Evolutionary conservation across 805 yeast species (phyloP).

Genomic region (Saccharomycopsis sp.): DNA sequence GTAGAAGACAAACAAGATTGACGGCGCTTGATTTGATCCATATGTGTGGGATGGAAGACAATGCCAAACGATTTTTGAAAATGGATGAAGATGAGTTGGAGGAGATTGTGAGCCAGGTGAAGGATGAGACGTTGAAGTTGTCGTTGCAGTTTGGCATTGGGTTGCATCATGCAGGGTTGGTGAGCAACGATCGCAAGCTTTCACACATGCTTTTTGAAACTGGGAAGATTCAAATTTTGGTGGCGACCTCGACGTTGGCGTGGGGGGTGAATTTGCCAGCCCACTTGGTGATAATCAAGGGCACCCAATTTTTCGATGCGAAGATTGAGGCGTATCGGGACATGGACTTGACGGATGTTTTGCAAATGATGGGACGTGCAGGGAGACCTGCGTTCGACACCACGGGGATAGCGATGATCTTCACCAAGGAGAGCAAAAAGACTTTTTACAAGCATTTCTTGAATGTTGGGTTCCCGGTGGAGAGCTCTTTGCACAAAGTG

Average conservation of each 20-base stretch:
- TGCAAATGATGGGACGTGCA: slow-evolving; percentile 98
- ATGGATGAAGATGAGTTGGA: slow-evolving; percentile 59
- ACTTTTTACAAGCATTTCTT: slow-evolving; percentile 84
- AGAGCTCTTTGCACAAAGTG: slow-evolving; percentile 69
- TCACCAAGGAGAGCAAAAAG: slow-evolving; percentile 71
- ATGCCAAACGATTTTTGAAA: slow-evolving; percentile 60
- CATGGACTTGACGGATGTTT: slow-evolving; percentile 90
- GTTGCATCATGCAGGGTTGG: slow-evolving; percentile 95
- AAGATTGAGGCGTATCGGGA: slow-evolving; percentile 93
- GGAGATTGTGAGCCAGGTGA: slow-evolving; percentile 42
- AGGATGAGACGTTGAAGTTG: slow-evolving; percentile 73
- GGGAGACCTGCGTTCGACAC: slow-evolving; percentile 96
- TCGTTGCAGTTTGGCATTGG: slow-evolving; percentile 81
- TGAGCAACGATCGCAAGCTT: slow-evolving; percentile 78
- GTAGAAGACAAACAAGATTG: slow-evolving; percentile 72
- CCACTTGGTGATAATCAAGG: slow-evolving; percentile 95
- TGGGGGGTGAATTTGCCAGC: slow-evolving; percentile 99
- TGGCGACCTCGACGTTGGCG: slow-evolving; percentile 96
- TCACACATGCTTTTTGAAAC: slow-evolving; percentile 78
- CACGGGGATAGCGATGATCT: slow-evolving; percentile 84
- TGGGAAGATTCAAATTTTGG: slow-evolving; percentile 84
- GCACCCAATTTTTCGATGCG: slow-evolving; percentile 92
- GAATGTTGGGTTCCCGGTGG: slow-evolving; percentile 94
- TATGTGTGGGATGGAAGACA: slow-evolving; percentile 68
- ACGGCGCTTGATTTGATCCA: slow-evolving; percentile 74